Conservation (phyloP, 306 rosid genomes). For the Vicia villosa region DNA sequence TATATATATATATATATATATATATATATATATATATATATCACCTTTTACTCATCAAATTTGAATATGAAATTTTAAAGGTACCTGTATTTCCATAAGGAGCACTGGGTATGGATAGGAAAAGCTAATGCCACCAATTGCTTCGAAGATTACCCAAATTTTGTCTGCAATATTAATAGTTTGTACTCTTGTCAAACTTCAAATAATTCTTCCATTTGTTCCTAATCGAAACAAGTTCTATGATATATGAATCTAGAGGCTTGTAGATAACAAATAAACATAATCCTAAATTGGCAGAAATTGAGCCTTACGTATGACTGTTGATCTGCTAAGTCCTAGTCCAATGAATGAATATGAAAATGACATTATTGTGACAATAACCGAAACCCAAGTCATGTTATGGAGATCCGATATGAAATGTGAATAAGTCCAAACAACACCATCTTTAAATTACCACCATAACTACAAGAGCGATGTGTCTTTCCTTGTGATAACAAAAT, state of each 20-base stretch:
- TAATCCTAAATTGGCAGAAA: neutral
- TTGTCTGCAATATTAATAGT: constrained; percentile 51
- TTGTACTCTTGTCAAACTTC: constrained; percentile 63
- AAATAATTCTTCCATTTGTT: constrained; percentile 70
- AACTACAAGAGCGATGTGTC: too few relatives aligned
- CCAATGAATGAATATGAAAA: too few relatives aligned
- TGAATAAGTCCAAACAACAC: too few relatives aligned
- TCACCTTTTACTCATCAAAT: neutral
- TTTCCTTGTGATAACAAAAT: too few relatives aligned
- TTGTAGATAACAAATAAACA: neutral
- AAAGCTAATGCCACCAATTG: constrained; percentile 80
- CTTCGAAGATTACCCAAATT: constrained; percentile 67
- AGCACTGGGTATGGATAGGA: constrained; percentile 80
- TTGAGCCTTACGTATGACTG: neutral
- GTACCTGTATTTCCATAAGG: constrained; percentile 70
- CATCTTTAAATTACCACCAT: too few relatives aligned
- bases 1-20: too few relatives aligned
- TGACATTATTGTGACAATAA: too few relatives aligned
- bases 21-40: neutral
- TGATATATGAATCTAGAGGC: neutral
- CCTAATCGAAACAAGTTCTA: constrained; percentile 43
- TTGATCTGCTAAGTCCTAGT: too few relatives aligned
- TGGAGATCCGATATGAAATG: too few relatives aligned
- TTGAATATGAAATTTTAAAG: neutral
- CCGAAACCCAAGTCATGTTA: too few relatives aligned